Evolutionary conservation across 345 rosid genomes (phyloP), one percentile per base, ranked within the genome.

Genomic region (Rubroshorea leprosula): DNA sequence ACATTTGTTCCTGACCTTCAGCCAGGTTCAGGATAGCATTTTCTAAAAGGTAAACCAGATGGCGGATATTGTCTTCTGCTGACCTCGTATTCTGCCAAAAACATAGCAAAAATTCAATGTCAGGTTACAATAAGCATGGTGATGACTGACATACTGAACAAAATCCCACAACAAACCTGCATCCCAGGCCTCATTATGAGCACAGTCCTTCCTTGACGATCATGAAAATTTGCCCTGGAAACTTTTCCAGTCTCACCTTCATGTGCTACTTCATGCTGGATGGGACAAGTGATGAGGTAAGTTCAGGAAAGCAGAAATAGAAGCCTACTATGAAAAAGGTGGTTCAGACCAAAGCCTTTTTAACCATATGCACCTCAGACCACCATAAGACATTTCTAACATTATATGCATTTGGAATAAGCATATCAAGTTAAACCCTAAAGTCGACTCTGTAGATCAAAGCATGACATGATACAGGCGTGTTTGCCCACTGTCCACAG

Each of bases 231-330:
- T 26, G 97, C 99, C 76, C 91, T 79, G 39, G 85, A 89, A 16
- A 67, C 73, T 68, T 93, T 93, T 5, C 99, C 99, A 7, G 97
- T 89, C 76, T 85, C 97, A 24, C 97, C 96, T 78, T 93, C 99
- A 64, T 75, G 74, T 3, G 91, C 96, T 51, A 93, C 88, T 74
- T 89, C 83, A 71, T 68, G 68, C 97, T 93, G 59, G 23, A 73
- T 11, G 31, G 6, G 25, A 59, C 21, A 50, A 22, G 14, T 12
- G 13, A 49, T 46, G 14, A 23, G 16, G 41, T 47, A 15, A 55
- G 64, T 24, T 35, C 22, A 63, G 48, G 58, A 14, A 31, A 44
- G 22, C 53, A 61, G 2, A 70, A 26, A 45, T n/a, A n/a, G n/a
- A n/a, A n/a, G n/a, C n/a, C n/a, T n/a, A n/a, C n/a, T n/a, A n/a